Evolutionary conservation across 2,329 filamentous ascomycete genomes (phyloP), one percentile per base, ranked within the genome.

Genomic region (Phyllosticta ampelicida): DNA sequence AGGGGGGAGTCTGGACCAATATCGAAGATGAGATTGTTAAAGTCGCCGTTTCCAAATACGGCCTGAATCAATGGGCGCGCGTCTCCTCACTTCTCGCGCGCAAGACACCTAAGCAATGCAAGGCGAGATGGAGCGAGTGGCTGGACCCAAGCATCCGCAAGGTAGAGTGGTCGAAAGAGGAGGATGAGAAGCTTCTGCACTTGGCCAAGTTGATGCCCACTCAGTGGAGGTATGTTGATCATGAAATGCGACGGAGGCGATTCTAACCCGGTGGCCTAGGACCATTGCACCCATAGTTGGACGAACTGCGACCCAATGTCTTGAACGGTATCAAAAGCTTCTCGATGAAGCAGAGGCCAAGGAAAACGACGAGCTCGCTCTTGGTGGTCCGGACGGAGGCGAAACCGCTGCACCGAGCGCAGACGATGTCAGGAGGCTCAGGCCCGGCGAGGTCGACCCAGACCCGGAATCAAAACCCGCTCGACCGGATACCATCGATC

Each of bases 21-120:
- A 84, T 86, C 63, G 83, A 86, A 80, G 94, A 99, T 77, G 94
- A 99, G 75, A 95, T 97, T 68, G 87, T 99, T 75, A 96, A 97
- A 76, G 91, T 90, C 59, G 61, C 70, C 61, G 71, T 74, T 55
- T 71, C 68, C 48, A 74, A 74, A 59, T 74, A 74, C 67, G 72
- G 72, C 26, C 64, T 74, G 48, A 73, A 74, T 61, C 94, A 99
- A 76, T 99, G 94, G 94, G 92, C 94, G 70, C 92, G 94, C 74
- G 94, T 97, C 63, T 96, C 94, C 58, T 97, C 94, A 60, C 83
- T 99, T 63, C 86, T 99, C 64, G 92, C 92, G 71, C 89, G 95
- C 69, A 99, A 99, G 75, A 97, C 94, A 29, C 86, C 94, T 55
- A 99, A 99, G 77, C 94, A 99, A 77, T 99, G 94, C 84, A 99